A percentile compares a stretch with the other conserved stretches of the same genome.
Conservation (phyloP, 2,329 filamentous ascomycete species). For the Colletotrichum sansevieriae region DNA sequence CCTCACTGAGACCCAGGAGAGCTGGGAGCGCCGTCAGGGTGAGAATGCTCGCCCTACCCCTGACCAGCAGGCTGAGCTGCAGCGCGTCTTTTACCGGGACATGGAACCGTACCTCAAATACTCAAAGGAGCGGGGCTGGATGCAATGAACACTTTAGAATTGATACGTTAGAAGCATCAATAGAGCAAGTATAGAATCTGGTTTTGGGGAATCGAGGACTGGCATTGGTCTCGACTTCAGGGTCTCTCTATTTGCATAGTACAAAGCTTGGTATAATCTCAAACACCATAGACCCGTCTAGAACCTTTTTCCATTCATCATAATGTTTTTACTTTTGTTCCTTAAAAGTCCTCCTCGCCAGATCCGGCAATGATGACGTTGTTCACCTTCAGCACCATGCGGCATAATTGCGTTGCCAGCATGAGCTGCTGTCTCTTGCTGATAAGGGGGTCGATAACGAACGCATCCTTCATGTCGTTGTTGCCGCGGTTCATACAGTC, state of each 20-base stretch:
- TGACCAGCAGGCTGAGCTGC: slow-evolving; percentile 62
- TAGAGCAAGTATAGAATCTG: neutral
- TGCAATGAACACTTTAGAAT: slow-evolving; percentile 29
- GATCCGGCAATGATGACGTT: slow-evolving; percentile 93
- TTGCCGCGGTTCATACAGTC: slow-evolving; percentile 97
- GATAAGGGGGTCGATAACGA: slow-evolving; percentile 98
- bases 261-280: slow-evolving; percentile 43
- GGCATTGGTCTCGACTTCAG: slow-evolving; percentile 37
- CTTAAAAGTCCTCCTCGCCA: slow-evolving; percentile 88
- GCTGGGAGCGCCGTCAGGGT: slow-evolving; percentile 60
- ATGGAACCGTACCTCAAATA: slow-evolving; percentile 56
- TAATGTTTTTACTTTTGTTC: slow-evolving; percentile 35
- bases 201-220: slow-evolving; percentile 22
- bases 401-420: slow-evolving; percentile 95
- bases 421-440: slow-evolving; percentile 98
- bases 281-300: slow-evolving; percentile 40
- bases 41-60: slow-evolving; percentile 55
- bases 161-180: neutral
- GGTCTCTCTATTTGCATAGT: slow-evolving; percentile 43
- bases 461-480: slow-evolving; percentile 98
- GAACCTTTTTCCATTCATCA: slow-evolving; percentile 32
- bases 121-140: slow-evolving; percentile 33
- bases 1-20: slow-evolving; percentile 63
- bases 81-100: slow-evolving; percentile 52
- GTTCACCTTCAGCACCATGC: slow-evolving; percentile 98